Conservation (phyloP, 371 early-diverging fungal genomes). For the Lichtheimia ramosa region DNA sequence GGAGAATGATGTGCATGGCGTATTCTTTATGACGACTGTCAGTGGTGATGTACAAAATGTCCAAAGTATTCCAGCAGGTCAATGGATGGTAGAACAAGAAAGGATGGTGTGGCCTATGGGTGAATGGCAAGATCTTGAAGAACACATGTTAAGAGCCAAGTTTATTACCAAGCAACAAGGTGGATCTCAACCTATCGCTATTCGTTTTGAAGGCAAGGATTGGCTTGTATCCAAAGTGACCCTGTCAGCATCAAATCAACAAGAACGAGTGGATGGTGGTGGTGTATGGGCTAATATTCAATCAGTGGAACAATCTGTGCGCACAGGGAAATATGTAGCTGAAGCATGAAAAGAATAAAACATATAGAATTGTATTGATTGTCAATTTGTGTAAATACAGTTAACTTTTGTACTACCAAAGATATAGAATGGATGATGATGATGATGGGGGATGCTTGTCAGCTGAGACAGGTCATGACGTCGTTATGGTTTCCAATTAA, state of each 20-base stretch:
- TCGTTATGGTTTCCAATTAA: too few species aligned
- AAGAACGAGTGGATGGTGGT: not conserved
- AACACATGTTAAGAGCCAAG: constrained; percentile 47
- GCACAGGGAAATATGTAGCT: constrained; percentile 39
- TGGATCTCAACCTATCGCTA: constrained; percentile 46
- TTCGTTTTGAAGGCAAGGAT: constrained; percentile 50
- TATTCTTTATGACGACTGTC: constrained; percentile 51
- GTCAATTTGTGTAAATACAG: too few species aligned
- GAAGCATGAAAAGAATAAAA: constrained; percentile 11
- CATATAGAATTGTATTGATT: not conserved
- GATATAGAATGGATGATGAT: too few species aligned
- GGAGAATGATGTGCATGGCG: constrained; percentile 18
- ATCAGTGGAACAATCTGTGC: constrained; percentile 17
- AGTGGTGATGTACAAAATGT: constrained; percentile 50
- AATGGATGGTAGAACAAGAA: constrained; percentile 52
- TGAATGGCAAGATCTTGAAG: constrained; percentile 26
- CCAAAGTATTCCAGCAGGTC: constrained; percentile 54
- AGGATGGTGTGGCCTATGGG: constrained; percentile 57
- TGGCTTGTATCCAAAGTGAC: constrained; percentile 27
- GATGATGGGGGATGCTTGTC: too few species aligned
- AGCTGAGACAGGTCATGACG: too few species aligned
- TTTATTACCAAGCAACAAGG: constrained; percentile 45
- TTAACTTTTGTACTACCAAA: too few species aligned
- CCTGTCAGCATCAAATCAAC: not conserved
- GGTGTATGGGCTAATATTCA: constrained; percentile 23